A percentile compares a stretch with the other conserved stretches of the same genome.
Conservation (phyloP, 768 basidiomycete genomes). For the Pleurotus platypus region DNA sequence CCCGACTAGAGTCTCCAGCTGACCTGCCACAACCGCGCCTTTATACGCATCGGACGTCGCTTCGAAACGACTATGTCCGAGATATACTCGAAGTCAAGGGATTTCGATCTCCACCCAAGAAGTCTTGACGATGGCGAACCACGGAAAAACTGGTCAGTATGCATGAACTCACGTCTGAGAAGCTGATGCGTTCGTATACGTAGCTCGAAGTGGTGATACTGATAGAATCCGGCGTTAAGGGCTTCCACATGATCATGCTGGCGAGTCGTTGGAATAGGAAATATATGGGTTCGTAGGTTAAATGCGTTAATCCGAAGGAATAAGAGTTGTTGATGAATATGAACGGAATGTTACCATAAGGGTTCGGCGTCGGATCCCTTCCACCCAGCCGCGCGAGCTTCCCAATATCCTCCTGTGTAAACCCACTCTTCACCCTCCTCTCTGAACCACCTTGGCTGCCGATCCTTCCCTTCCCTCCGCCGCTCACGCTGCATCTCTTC, state of each 20-base stretch:
- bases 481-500: conserved; percentile 79
- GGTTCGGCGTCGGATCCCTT: conserved; percentile 42
- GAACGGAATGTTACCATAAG: conserved; percentile 53
- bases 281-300: not conserved
- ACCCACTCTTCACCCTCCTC: conserved; percentile 68
- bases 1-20: not conserved
- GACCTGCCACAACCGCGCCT: not conserved
- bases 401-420: conserved; percentile 84
- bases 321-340: not conserved
- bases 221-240: not conserved
- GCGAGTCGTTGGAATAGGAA: not conserved
- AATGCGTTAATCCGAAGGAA: conserved; percentile 6
- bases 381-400: conserved; percentile 65
- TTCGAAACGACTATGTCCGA: conserved; percentile 4
- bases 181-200: not conserved
- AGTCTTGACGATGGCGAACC: not conserved
- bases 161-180: not conserved
- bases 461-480: conserved; percentile 55
- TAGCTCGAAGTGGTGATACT: not conserved
- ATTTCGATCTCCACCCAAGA: not conserved
- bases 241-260: conserved; percentile 1
- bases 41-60: not conserved
- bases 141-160: conserved; percentile 2
- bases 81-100: not conserved
- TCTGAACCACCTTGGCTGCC: conserved; percentile 73